Evolutionary conservation across 495 filamentous ascomycete species (phyloP), one percentile per base, ranked within the genome.

Genomic region (Hypoxylon cercidicola): DNA sequence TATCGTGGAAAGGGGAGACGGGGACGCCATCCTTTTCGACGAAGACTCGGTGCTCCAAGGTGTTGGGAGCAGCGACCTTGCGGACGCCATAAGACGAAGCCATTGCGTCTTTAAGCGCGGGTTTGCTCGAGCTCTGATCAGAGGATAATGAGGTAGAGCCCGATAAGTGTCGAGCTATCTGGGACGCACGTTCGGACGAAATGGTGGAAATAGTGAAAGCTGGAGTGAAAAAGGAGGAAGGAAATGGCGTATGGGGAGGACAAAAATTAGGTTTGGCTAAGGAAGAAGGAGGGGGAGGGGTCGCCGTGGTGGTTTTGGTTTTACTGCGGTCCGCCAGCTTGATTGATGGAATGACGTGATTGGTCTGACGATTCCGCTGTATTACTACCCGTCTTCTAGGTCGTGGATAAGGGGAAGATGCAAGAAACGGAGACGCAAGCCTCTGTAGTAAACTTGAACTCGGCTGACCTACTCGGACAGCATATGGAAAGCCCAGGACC

Each of bases 1-100:
- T 91, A 71, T 99, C 96, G 86, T 99, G 96, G 88, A 97, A 99
- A 64, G 93, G 90, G 54, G 93, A 97, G 74, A 97, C 74, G 53
- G 91, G 91, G 25, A 90, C 80, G 80, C 96, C 95, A 92, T 98
- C 92, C 82, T 93, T 92, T 87, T 98, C 95, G 73, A 98, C 86
- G 87, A 88, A 99, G 79, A 97, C 88, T 74, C 95, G 92, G 86
- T 97, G 90, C 83, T 98, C 96, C 73, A 98, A 84, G 54, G 95
- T 98, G 82, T 97, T 90, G 66, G 92, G 88, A 60, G 90, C 86
- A 64, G 86, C 96, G 71, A 97, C 84, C 85, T 95, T 97, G 77
- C 94, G 87, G 74, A 90, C 77, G 68, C 82, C 81, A 79, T 90
- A 94, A 23, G 71, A 72, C 47, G 84, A 80, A 23, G 82, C 78